Evolutionary conservation across 805 yeast species (phyloP).

Genomic region (Candida alai): DNA sequence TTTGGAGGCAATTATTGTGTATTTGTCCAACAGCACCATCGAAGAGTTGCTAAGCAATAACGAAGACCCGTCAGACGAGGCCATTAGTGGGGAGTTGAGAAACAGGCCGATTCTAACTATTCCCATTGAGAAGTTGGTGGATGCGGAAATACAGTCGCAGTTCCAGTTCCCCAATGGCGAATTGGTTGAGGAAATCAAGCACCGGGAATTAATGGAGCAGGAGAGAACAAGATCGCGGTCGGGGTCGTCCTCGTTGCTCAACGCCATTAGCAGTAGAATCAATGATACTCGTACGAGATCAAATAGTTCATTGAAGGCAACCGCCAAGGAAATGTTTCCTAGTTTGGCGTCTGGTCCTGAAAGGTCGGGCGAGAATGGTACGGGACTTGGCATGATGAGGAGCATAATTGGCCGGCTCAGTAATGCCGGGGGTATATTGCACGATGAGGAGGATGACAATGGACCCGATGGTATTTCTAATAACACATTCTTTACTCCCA

Average conservation of each 20-base stretch:
- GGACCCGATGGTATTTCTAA: conserved; percentile 4
- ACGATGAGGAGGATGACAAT: conserved; percentile 2
- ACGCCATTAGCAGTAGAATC: conserved; percentile 28
- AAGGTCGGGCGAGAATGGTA: conserved; percentile 17
- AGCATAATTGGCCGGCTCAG: conserved; percentile 35
- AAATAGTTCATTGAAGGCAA: conserved; percentile 25
- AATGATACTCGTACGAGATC: conserved; percentile 34
- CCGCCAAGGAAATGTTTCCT: conserved; percentile 29
- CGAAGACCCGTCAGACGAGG: conserved; percentile 7
- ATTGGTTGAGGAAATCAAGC: conserved; percentile 15
- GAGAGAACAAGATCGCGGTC: conserved; percentile 19
- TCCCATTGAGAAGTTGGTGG: conserved; percentile 29
- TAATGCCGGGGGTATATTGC: conserved; percentile 19
- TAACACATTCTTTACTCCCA: conserved; percentile 5
- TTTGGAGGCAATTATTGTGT: conserved; percentile 38
- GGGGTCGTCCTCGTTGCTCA: conserved; percentile 37
- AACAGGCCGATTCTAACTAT: conserved; percentile 15
- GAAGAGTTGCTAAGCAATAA: conserved; percentile 18
- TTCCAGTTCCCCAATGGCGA: conserved; percentile 28
- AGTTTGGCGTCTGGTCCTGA: conserved; percentile 15
- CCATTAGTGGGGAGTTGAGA: conserved; percentile 3
- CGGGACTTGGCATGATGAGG: conserved; percentile 29
- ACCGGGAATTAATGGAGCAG: conserved; percentile 9
- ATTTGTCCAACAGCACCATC: conserved; percentile 33
- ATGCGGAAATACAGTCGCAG: conserved; percentile 21